Evolutionary conservation across 2,329 filamentous ascomycete genomes (phyloP), one percentile per base, ranked within the genome.

Genomic region (Podosphaera fusca): DNA sequence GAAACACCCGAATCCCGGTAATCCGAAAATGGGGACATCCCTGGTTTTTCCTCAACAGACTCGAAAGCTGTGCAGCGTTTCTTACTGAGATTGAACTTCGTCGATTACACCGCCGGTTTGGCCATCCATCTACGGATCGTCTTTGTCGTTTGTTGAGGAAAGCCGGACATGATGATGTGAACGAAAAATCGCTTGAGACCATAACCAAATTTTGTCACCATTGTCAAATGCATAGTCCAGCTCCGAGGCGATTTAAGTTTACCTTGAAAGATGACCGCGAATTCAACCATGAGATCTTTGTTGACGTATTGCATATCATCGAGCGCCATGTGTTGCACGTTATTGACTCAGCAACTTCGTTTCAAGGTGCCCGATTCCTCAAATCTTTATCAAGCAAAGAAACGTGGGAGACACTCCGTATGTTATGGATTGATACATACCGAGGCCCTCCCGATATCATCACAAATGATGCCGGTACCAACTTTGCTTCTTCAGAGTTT

Each of bases 341-440:
- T 21, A 38, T 58, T 14, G 46, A 59, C 45, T 46, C 36, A 40
- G 42, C 33, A 7, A 58, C 45, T 34, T 14, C n/a, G 30, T 59
- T 55, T 38, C 50, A 57, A 45, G 47, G 46, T 12, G 56, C 31
- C 12, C 54, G 56, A 58, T 59, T 12, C n/a, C 35, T 59, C 31
- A n/a, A 51, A 52, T 29, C 14, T 14, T 7, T 55, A 6, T 33
- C 21, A 31, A 31, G 31, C 14, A 53, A 45, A 34, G 21, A 55
- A n/a, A 53, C 38, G 4, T 58, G 53, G 36, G 47, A 59, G 12
- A 34, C n/a, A 10, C 42, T 59, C 36, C 21, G 58, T 1, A 35
- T 30, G 7, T 52, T 46, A 30, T 59, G 50, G 55, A 58, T 58
- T 9, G 51, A 59, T 35, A 59, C 42, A 12, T 59, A 59, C 36